phyloP scores from a whole-genome alignment of 805 yeast genomes.

The Torulaspora indica region DNA sequence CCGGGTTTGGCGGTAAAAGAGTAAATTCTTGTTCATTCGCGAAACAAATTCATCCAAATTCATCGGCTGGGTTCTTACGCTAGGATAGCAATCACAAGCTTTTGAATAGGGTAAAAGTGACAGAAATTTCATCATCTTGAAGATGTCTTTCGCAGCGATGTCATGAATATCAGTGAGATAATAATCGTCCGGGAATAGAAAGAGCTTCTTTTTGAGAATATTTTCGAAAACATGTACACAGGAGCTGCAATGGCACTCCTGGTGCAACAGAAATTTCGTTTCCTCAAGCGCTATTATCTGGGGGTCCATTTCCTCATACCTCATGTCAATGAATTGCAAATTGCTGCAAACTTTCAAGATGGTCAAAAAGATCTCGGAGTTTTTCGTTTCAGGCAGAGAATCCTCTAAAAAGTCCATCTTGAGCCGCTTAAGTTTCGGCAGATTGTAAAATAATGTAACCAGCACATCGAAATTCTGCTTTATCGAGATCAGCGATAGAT shows the following conservation, averaged over 20 bases:
- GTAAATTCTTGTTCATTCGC: slow-evolving; percentile 27
- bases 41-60: slow-evolving; percentile 31
- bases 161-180: slow-evolving; percentile 27
- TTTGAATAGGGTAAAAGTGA: slow-evolving; percentile 41
- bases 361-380: slow-evolving; percentile 35
- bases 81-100: slow-evolving; percentile 42
- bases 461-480: slow-evolving; percentile 34
- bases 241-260: slow-evolving; percentile 31
- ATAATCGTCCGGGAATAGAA: slow-evolving; percentile 32
- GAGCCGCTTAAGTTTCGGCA: slow-evolving; percentile 35
- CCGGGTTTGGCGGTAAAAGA: slow-evolving; percentile 24
- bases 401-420: slow-evolving; percentile 41
- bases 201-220: slow-evolving; percentile 36
- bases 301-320: slow-evolving; percentile 35
- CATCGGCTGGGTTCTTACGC: slow-evolving; percentile 42
- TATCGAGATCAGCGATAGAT: slow-evolving; percentile 41
- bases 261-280: slow-evolving; percentile 28
- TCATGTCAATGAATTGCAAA: slow-evolving; percentile 39
- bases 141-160: slow-evolving; percentile 36
- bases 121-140: slow-evolving; percentile 35
- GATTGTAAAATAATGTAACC: slow-evolving; percentile 32
- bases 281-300: slow-evolving; percentile 30
- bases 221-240: slow-evolving; percentile 33
- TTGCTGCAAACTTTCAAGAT: slow-evolving; percentile 35
- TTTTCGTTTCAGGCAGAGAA: slow-evolving; percentile 32